Evolutionary conservation across 768 basidiomycete genomes (phyloP).

Genomic region (Lentinus brumalis): DNA sequence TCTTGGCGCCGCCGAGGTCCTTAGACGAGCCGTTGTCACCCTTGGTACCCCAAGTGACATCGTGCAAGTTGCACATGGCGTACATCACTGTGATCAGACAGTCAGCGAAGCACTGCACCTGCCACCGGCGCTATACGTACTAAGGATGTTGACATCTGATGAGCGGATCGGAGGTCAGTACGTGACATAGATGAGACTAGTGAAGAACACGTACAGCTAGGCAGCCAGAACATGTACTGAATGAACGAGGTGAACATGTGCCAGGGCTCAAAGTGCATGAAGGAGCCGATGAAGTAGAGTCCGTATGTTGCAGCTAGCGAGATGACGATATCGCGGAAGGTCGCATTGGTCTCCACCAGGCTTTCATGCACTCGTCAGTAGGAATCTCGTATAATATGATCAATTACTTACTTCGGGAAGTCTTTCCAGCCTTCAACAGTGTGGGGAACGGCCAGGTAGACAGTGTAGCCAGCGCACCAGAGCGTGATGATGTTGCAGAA

Average conservation of each 20-base stretch:
- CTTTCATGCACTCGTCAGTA: constrained; percentile 30
- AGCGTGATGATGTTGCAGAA: constrained; percentile 76
- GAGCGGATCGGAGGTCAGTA: constrained; percentile 12
- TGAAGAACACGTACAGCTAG: constrained; percentile 52
- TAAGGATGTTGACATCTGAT: constrained; percentile 78
- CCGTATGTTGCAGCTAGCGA: constrained; percentile 78
- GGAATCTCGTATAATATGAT: not conserved
- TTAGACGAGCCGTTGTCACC: constrained; percentile 88
- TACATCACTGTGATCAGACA: constrained; percentile 67
- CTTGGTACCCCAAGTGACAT: constrained; percentile 92
- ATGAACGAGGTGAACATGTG: constrained; percentile 94
- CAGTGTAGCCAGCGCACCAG: constrained; percentile 91
- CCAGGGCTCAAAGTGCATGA: constrained; percentile 95
- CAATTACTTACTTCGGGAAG: constrained; percentile 57
- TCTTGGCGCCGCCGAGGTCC: constrained; percentile 90
- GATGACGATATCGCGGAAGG: constrained; percentile 83
- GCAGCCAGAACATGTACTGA: constrained; percentile 91
- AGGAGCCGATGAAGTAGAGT: constrained; percentile 81
- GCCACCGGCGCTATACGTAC: constrained; percentile 35
- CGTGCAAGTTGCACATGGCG: constrained; percentile 91
- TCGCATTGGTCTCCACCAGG: constrained; percentile 62
- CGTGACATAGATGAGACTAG: not conserved
- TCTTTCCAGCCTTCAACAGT: constrained; percentile 74
- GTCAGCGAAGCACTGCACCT: not conserved
- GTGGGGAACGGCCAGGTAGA: constrained; percentile 83